These are phyloP conservation scores for Saksenaea vasiformis DNA, from an alignment of 371 early-diverging fungal species.

Conservation along the genomic window DNA sequence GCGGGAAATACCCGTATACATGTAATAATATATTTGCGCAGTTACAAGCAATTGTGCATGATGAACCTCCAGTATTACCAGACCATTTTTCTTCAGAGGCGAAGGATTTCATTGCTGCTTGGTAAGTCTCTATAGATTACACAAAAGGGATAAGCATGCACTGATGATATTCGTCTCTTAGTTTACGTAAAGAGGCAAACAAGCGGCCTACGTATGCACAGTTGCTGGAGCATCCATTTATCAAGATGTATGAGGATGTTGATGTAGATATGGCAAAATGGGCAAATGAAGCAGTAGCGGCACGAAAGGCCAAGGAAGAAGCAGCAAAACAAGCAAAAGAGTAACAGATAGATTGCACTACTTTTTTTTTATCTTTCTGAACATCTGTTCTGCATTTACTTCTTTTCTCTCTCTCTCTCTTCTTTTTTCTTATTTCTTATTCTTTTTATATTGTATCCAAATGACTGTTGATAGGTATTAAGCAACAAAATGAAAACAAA, in stretches of 20 bases:
- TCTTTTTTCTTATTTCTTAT: not conserved
- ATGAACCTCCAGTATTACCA: conserved; percentile 77
- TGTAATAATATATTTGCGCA: conserved; percentile 82
- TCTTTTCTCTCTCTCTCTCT: not conserved
- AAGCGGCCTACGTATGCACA: conserved; percentile 74
- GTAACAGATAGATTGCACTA: not conserved
- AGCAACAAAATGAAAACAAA: not conserved
- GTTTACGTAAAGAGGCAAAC: conserved; percentile 76
- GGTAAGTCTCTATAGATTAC: conserved; percentile 58
- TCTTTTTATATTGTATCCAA: not conserved
- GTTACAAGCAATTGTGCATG: conserved; percentile 83
- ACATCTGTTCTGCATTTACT: not conserved
- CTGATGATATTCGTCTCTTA: no score
- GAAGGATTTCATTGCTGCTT: conserved; percentile 77
- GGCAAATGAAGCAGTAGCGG: conserved; percentile 50
- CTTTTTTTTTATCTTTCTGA: not conserved
- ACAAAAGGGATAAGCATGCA: no score
- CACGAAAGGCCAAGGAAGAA: not conserved
- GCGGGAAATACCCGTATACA: conserved; percentile 82
- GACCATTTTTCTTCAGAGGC: conserved; percentile 70
- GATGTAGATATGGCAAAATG: conserved; percentile 85
- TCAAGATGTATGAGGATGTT: conserved; percentile 56
- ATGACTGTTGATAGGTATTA: not conserved
- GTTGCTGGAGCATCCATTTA: conserved; percentile 76
- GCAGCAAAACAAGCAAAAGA: not conserved